phyloP scores from a whole-genome alignment of 306 rosid genomes.

The Notholithocarpus densiflorus region DNA sequence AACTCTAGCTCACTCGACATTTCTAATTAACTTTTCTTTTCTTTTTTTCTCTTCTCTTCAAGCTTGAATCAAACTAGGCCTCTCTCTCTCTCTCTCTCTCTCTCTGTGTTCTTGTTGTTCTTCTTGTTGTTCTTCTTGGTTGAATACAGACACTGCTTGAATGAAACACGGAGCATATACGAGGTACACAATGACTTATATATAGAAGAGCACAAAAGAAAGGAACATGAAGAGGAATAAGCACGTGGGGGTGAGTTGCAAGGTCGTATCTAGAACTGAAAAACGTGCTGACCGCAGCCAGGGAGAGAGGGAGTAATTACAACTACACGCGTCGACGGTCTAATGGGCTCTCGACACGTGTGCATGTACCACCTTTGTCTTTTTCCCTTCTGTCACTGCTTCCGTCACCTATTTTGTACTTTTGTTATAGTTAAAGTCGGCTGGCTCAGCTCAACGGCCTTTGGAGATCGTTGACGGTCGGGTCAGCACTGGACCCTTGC shows the following conservation, averaged over 20 bases:
- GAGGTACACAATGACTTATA: too few relatives aligned
- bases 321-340: constrained; percentile 11
- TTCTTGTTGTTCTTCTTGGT: neutral
- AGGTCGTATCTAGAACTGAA: neutral
- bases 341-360: neutral
- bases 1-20: constrained; percentile 56
- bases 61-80: neutral
- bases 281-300: constrained; percentile 24
- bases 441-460: neutral
- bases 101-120: neutral
- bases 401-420: constrained; percentile 40
- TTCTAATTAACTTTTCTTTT: neutral
- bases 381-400: constrained; percentile 57
- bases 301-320: neutral
- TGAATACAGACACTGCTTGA: too few relatives aligned
- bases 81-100: neutral
- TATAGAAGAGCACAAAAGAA: too few relatives aligned
- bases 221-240: neutral
- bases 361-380: neutral
- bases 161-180: too few relatives aligned
- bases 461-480: constrained; percentile 38
- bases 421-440: constrained; percentile 4
- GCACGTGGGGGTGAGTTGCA: constrained; percentile 39
- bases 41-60: neutral
- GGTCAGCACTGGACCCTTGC: neutral